These are phyloP conservation scores for Chloranthus sessilifolius DNA, from an alignment of 164 flowering plant species.

Conservation along the genomic window DNA sequence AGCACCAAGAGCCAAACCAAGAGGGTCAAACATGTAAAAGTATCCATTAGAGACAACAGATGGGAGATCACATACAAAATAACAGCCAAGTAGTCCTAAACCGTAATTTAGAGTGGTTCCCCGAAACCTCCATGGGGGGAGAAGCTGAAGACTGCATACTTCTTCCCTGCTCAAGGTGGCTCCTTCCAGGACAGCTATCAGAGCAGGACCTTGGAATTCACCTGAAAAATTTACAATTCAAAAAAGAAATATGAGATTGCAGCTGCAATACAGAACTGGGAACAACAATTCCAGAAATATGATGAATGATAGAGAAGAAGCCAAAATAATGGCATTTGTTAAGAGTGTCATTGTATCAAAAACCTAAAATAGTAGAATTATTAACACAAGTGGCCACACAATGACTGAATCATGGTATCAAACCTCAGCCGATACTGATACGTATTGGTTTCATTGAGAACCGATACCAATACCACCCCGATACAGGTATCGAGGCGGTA, in stretches of 20 bases:
- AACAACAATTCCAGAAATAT: neutral
- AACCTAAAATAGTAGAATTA: neutral
- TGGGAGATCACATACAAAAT: conserved; percentile 55
- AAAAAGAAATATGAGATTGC: neutral
- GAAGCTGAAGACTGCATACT: conserved; percentile 67
- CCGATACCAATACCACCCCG: too few relatives aligned
- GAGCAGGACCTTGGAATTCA: conserved; percentile 94
- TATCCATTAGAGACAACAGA: conserved; percentile 72
- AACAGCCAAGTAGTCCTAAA: conserved; percentile 85
- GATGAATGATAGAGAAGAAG: neutral
- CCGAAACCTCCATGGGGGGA: conserved; percentile 89
- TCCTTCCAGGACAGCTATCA: conserved; percentile 78
- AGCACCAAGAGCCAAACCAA: conserved; percentile 59
- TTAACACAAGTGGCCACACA: neutral
- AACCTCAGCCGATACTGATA: too few relatives aligned
- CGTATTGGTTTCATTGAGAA: too few relatives aligned
- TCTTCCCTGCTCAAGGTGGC: conserved; percentile 82
- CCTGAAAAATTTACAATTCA: conserved; percentile 37
- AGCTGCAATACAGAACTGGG: neutral
- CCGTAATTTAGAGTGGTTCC: conserved; percentile 83
- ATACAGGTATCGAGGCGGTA: too few relatives aligned
- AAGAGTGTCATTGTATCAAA: too few relatives aligned
- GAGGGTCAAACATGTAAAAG: conserved; percentile 89
- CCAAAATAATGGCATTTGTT: neutral
- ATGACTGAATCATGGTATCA: neutral